Base-by-base conservation (phyloP, 495 filamentous ascomycete species). In the Hypoxylon lenormandii region DNA sequence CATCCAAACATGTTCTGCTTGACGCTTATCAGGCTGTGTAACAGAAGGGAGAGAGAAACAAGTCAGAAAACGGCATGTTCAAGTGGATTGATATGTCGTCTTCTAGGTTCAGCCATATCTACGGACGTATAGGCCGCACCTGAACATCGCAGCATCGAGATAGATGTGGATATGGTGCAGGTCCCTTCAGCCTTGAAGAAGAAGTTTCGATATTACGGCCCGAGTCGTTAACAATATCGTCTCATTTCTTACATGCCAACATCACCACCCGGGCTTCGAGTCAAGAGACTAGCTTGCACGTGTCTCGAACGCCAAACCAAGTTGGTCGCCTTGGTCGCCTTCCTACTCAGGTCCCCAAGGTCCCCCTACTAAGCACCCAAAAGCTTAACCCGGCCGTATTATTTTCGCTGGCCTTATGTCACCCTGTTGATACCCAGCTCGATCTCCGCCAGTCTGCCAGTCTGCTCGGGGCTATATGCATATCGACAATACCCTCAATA, bases 131-230 rank as follows among this genome's bases (percentile, higher is more conserved):
- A 33, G 30, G 6, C 30, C 30, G 30, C 49, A 50, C 28, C 30
- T 19, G 47, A 59, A 50, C 56, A n/a, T n/a, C n/a, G n/a, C 56
- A 57, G 38, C 33, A 4, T 58, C 7, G 65, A 57, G 4, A 37
- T 2, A 33, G 49, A 54, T 64, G 30, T 40, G 33, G n/a, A n/a
- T n/a, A n/a, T n/a, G n/a, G 45, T 21, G n/a, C 38, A 12, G 28
- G 22, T 18, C 22, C 0, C 26, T 46, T 46, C 13, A 57, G 45
- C 37, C 15, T 23, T 55, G 50, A 49, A 40, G 19, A 49, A 40
- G 19, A 11, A 50, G 19, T 47, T 33, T 52, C 36, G 43, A 70
- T 64, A 70, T 56, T 45, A 65, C 60, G 66, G 66, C 49, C 66
- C 66, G 66, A 70, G 66, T 60, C 49, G 36, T 55, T 56, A 60